Evolutionary conservation across 2,329 filamentous ascomycete genomes (phyloP).

Genomic region (Colletotrichum sp.): DNA sequence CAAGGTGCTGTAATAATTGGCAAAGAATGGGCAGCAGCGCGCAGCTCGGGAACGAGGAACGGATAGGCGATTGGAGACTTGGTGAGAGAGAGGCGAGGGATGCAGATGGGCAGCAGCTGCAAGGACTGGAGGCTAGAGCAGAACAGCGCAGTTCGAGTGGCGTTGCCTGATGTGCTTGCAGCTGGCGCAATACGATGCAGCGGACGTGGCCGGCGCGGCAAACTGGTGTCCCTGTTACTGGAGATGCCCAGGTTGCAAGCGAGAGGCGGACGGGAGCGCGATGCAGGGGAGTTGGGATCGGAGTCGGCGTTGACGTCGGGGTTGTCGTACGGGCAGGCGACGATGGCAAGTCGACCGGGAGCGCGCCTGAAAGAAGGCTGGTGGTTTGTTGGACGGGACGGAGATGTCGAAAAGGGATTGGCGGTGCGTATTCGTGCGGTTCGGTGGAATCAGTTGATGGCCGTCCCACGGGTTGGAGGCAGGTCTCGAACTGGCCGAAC

Average conservation of each 20-base stretch:
- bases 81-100: not conserved
- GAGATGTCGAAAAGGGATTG: not conserved
- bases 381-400: not conserved
- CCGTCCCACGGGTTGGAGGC: not conserved
- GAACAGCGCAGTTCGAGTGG: constrained; percentile 1
- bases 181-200: not conserved
- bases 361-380: not conserved
- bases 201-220: not conserved
- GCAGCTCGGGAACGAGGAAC: not conserved
- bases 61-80: not conserved
- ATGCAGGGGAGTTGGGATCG: not conserved
- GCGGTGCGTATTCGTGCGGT: not conserved
- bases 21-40: not conserved
- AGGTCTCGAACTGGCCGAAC: not conserved
- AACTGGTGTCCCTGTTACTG: not conserved
- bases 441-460: not conserved
- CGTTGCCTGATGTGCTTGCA: not conserved
- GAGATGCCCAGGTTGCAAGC: not conserved
- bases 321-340: not conserved
- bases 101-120: not conserved
- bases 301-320: not conserved
- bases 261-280: not conserved
- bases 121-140: not conserved
- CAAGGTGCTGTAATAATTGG: not conserved
- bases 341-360: not conserved